Evolutionary conservation across 169 alveolate genomes (phyloP).

Genomic region (Neospora caninum): DNA sequence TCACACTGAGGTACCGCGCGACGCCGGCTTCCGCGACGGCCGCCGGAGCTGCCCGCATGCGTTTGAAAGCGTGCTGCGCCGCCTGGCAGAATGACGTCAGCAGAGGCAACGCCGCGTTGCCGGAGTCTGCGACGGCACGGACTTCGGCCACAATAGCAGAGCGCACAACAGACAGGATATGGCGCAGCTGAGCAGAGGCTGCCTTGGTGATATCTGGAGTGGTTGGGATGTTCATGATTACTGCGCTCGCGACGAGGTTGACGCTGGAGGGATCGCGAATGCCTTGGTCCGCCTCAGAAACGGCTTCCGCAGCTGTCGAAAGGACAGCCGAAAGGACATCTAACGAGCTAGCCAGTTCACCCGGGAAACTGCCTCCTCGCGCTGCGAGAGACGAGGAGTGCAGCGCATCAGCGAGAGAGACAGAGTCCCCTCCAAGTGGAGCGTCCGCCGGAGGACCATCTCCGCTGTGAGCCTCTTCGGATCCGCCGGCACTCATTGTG

Average conservation of each 20-base stretch:
- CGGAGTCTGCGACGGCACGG: not conserved
- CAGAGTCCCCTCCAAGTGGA: not conserved
- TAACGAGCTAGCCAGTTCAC: not conserved
- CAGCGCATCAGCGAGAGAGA: not conserved
- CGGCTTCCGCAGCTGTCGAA: not conserved
- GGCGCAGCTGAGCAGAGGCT: conserved; percentile 3
- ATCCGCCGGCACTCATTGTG: not conserved
- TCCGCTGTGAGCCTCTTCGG: not conserved
- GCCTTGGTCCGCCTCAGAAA: not conserved
- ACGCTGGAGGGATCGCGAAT: not conserved
- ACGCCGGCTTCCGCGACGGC: not conserved
- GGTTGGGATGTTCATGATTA: not conserved
- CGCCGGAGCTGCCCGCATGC: not conserved
- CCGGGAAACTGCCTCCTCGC: not conserved
- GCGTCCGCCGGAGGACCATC: not conserved
- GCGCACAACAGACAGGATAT: not conserved
- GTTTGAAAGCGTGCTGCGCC: conserved; percentile 10
- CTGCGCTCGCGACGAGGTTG: conserved; percentile 15
- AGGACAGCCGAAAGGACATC: not conserved
- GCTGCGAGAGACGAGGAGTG: not conserved
- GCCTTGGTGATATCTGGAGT: not conserved
- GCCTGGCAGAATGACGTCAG: conserved; percentile 1
- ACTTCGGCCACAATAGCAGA: not conserved
- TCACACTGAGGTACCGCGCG: not conserved
- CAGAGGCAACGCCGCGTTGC: not conserved